A percentile compares a stretch with the other conserved stretches of the same genome.
Evolutionary conservation across 2,329 filamentous ascomycete genomes (phyloP).

Genomic region (Ophiostoma piceae): DNA sequence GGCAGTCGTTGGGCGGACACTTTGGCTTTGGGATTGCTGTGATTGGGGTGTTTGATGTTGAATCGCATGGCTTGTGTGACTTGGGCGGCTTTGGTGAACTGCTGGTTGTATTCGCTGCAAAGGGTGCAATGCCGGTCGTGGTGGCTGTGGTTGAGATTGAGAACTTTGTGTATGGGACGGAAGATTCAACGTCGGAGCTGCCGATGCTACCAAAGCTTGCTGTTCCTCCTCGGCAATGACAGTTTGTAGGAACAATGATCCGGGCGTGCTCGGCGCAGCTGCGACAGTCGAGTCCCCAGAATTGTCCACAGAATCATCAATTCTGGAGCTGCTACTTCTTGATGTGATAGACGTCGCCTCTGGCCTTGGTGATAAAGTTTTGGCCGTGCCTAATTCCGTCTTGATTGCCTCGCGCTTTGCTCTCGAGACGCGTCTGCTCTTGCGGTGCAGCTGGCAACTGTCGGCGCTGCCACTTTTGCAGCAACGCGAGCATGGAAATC

Average conservation of each 20-base stretch:
- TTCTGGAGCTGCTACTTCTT: not conserved
- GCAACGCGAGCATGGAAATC: constrained; percentile 20
- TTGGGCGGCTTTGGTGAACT: not conserved
- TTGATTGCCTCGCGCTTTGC: not conserved
- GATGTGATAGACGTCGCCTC: not conserved
- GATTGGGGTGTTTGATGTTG: not conserved
- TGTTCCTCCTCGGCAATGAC: constrained; percentile 4
- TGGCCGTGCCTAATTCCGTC: not conserved
- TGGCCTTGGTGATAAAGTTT: not conserved
- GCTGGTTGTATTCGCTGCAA: not conserved
- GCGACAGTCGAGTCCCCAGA: not conserved
- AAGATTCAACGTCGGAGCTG: not conserved
- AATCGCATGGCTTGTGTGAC: not conserved
- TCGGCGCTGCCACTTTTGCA: constrained; percentile 6
- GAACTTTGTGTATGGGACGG: not conserved
- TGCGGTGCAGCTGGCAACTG: constrained; percentile 10
- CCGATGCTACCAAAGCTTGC: not conserved
- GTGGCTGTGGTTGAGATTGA: not conserved
- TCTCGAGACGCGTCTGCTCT: not conserved
- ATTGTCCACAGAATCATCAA: not conserved
- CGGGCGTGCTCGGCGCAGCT: not conserved
- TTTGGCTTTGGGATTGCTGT: not conserved
- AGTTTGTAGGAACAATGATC: not conserved
- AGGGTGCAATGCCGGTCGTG: not conserved
- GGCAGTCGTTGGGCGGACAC: not conserved